phyloP scores from a whole-genome alignment of 768 basidiomycete genomes.

The Exidia glandulosa region DNA sequence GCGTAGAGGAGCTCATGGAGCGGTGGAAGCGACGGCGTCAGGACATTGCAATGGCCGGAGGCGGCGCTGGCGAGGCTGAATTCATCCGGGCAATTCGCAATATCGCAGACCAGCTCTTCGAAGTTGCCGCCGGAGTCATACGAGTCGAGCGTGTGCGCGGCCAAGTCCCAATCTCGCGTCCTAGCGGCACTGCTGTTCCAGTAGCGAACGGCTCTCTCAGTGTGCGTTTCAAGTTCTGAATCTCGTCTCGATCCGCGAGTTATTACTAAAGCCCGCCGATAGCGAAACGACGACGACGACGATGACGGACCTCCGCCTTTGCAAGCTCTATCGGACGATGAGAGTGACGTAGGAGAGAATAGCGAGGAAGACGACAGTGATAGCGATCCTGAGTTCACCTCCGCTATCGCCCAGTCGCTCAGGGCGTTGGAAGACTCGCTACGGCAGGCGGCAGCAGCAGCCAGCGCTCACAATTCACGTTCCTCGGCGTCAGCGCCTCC shows the following conservation, averaged over 20 bases:
- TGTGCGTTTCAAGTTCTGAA: no score
- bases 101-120: neutral
- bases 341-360: neutral
- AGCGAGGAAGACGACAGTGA: neutral
- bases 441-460: no score
- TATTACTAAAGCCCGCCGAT: no score
- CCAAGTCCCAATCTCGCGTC: no score
- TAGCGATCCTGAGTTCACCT: neutral
- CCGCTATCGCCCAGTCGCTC: neutral
- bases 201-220: no score
- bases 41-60: neutral
- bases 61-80: neutral
- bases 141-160: no score
- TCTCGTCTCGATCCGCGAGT: no score
- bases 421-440: no score
- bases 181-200: no score
- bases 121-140: neutral
- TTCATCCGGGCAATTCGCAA: neutral
- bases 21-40: neutral
- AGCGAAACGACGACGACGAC: neutral
- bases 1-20: slow-evolving; percentile 40
- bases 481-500: neutral
- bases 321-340: neutral
- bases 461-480: no score
- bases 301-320: neutral